Conservation (phyloP, 1,284 basidiomycete genomes). For the Cryptococcus sp. region DNA sequence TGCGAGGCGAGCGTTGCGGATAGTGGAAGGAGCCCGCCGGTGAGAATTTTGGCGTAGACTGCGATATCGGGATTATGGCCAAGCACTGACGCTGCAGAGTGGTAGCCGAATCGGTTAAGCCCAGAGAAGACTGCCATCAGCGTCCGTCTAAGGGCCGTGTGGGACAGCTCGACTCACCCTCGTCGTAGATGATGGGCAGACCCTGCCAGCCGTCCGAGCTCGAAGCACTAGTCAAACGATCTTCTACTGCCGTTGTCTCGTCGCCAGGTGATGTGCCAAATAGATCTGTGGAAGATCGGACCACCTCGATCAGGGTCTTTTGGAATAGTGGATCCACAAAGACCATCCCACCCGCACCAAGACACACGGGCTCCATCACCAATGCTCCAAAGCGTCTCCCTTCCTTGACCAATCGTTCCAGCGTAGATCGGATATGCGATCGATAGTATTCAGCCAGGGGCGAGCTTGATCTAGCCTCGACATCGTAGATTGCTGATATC, state of each 20-base stretch:
- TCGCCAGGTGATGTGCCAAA: slow-evolving; percentile 35
- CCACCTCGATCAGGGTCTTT: slow-evolving; percentile 73
- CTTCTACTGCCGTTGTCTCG: neutral
- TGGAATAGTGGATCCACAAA: slow-evolving; percentile 98
- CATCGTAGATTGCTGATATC: slow-evolving; percentile 66
- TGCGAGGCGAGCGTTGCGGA: slow-evolving; percentile 75
- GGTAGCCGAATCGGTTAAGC: slow-evolving; percentile 74
- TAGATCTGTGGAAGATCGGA: slow-evolving; percentile 54
- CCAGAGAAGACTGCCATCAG: slow-evolving; percentile 70
- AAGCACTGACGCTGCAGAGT: slow-evolving; percentile 61
- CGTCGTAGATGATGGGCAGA: slow-evolving; percentile 90
- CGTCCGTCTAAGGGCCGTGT: neutral
- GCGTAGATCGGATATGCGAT: slow-evolving; percentile 54
- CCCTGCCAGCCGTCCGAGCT: slow-evolving; percentile 55
- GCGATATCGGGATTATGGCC: slow-evolving; percentile 76
- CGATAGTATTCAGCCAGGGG: slow-evolving; percentile 64
- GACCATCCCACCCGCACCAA: slow-evolving; percentile 96
- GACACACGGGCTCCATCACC: slow-evolving; percentile 84
- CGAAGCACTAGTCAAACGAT: neutral
- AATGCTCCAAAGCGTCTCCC: slow-evolving; percentile 58
- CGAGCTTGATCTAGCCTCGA: slow-evolving; percentile 58
- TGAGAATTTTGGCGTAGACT: slow-evolving; percentile 89
- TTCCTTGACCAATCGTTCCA: slow-evolving; percentile 52
- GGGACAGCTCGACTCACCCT: slow-evolving; percentile 47
- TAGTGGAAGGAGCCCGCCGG: slow-evolving; percentile 85